These are phyloP conservation scores for Silene coronaria DNA, from an alignment of 179 eudicot species.

Conservation along the genomic window DNA sequence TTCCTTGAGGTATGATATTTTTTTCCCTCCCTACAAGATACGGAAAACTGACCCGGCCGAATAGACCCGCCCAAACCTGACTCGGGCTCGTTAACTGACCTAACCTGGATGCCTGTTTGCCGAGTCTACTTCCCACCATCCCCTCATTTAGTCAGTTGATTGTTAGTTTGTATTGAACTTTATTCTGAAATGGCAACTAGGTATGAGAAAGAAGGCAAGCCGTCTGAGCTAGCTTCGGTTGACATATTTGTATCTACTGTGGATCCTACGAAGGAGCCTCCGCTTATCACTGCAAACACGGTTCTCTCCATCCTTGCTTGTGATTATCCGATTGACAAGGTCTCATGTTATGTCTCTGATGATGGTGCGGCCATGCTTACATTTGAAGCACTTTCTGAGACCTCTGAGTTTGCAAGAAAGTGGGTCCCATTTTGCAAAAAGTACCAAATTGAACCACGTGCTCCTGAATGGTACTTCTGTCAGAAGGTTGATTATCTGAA, in stretches of 20 bases:
- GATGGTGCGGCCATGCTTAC: slow-evolving; percentile 98
- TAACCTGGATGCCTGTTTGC: too few relatives aligned
- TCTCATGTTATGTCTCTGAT: slow-evolving; percentile 91
- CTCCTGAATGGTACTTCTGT: slow-evolving; percentile 90
- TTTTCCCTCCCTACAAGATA: background rate
- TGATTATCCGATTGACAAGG: slow-evolving; percentile 89
- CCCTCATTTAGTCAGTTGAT: background rate
- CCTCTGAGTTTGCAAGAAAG: slow-evolving; percentile 87
- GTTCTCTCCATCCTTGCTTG: slow-evolving; percentile 88
- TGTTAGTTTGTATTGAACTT: background rate
- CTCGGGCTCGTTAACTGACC: too few relatives aligned
- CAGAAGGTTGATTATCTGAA: slow-evolving; percentile 85
- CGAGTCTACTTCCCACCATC: background rate
- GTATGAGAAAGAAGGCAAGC: slow-evolving; percentile 81
- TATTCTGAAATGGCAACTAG: slow-evolving; percentile 25
- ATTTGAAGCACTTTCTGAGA: slow-evolving; percentile 84
- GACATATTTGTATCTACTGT: slow-evolving; percentile 90
- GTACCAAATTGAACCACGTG: slow-evolving; percentile 80
- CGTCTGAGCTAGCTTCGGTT: slow-evolving; percentile 71
- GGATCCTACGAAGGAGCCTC: slow-evolving; percentile 90
- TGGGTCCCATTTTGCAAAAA: slow-evolving; percentile 97
- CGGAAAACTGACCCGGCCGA: background rate
- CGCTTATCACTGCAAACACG: slow-evolving; percentile 87
- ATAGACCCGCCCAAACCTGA: too few relatives aligned
- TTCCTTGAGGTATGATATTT: slow-evolving; percentile 58